Percentiles rank a stretch among this genome's conserved stretches.
phyloP scores from a whole-genome alignment of 768 basidiomycete genomes.

The Sistotremastrum suecicum region DNA sequence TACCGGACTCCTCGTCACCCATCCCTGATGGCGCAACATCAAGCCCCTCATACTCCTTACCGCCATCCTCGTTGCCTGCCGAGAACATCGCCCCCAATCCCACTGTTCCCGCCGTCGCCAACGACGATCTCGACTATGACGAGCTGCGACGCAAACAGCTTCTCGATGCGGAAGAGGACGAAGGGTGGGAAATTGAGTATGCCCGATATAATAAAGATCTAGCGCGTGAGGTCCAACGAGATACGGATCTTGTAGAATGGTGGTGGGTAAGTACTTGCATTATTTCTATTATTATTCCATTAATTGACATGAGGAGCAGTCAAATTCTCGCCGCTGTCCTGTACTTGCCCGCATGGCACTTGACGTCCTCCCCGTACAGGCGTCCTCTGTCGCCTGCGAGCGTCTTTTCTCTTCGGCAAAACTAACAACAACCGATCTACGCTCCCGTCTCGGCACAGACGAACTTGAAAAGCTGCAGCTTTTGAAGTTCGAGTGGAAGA shows the following conservation, averaged over 20 bases:
- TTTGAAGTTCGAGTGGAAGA: slow-evolving; percentile 9
- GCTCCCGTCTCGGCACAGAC: not conserved
- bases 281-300: not conserved
- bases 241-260: not conserved
- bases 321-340: slow-evolving; percentile 1
- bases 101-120: too few species aligned
- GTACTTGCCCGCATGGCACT: slow-evolving; percentile 7
- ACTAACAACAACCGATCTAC: slow-evolving; percentile 4
- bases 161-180: too few species aligned
- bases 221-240: not conserved
- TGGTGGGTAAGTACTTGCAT: not conserved
- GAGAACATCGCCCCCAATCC: too few species aligned
- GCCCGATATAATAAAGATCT: not conserved
- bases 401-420: slow-evolving; percentile 11
- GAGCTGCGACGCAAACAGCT: too few species aligned
- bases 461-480: slow-evolving; percentile 10
- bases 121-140: too few species aligned
- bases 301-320: not conserved
- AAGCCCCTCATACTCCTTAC: too few species aligned
- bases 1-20: too few species aligned
- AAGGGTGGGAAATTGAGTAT: too few species aligned
- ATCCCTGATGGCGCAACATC: too few species aligned
- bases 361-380: slow-evolving; percentile 11
- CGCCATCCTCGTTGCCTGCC: too few species aligned
- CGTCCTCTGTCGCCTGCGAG: slow-evolving; percentile 12